Base-by-base conservation (phyloP, 2,329 filamentous ascomycete genomes). In the Aureobasidium namibiae region DNA sequence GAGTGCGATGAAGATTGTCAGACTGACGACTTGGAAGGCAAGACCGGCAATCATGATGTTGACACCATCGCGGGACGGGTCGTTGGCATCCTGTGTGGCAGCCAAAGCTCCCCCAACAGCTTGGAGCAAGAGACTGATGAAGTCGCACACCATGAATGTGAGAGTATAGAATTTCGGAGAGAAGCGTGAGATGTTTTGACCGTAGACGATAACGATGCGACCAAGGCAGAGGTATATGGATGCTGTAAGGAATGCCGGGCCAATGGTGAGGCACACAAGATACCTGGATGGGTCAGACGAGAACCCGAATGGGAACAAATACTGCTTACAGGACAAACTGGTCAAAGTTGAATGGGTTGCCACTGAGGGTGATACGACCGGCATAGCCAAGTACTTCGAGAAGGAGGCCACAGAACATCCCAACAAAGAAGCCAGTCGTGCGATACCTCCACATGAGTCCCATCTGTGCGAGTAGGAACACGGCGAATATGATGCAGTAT, bases 191-290 rank as follows among this genome's bases (percentile, higher is more conserved):
- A 62, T 46, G n/a, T 61, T 56, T 18, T 50, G 14, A 13, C 82
- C 82, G 54, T 82, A 80, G 54, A 74, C 75, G 14, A 79, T 67
- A 57, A 83, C 77, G 59, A 84, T 74, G 52, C 82, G 78, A 39
- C 81, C 80, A n/a, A 85, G 74, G 4, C 76, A 79, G 31, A 85
- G 67, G 70, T 82, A 83, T 65, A 84, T 78, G 59, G 74, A 77
- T 3, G 77, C 83, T 7, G 78, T 78, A 58, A 79, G 68, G 67
- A 81, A 84, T 21, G 78, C 82, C 7, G 81, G 82, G 0, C 76
- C 79, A 33, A 85, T 77, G 44, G 82, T 81, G 23, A 84, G 69
- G 60, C 76, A 78, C 64, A 80, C 77, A 54, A 83, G 79, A 60
- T 83, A 79, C 14, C 78, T 74, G 63, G 74, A 16, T 3, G 9